phyloP scores from a whole-genome alignment of 305 asterid species.

The Coffea humblotiana region DNA sequence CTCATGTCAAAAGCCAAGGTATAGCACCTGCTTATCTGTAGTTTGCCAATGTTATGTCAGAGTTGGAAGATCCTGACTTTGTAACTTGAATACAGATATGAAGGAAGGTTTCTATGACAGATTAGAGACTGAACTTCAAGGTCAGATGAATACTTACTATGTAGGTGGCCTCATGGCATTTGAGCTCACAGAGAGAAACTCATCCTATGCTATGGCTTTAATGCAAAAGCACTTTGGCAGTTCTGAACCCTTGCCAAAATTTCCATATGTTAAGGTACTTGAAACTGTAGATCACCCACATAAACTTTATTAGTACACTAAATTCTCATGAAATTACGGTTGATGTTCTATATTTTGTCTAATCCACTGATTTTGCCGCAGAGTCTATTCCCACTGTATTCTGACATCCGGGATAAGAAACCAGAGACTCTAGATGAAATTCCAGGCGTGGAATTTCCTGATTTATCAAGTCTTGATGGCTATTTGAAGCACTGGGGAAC shows the following conservation, averaged over 20 bases:
- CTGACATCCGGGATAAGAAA: constrained; percentile 32
- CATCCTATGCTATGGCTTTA: constrained; percentile 67
- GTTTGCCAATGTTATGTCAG: background rate
- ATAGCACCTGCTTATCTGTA: background rate
- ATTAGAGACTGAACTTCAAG: constrained; percentile 64
- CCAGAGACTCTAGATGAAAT: constrained; percentile 46
- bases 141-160: constrained; percentile 68
- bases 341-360: background rate
- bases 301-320: background rate
- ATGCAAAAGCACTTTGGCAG: constrained; percentile 56
- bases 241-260: constrained; percentile 50
- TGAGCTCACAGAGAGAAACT: constrained; percentile 83
- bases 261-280: constrained; percentile 74
- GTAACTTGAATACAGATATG: constrained; percentile 43
- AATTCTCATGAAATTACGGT: background rate
- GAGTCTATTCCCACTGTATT: constrained; percentile 54
- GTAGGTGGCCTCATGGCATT: constrained; percentile 83
- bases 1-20: constrained; percentile 77
- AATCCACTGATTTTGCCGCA: constrained; percentile 31
- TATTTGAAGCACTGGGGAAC: constrained; percentile 74
- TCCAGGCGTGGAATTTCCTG: constrained; percentile 55
- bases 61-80: background rate
- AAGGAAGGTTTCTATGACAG: constrained; percentile 69
- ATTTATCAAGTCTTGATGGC: constrained; percentile 58
- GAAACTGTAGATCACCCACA: constrained; percentile 14